These are phyloP conservation scores for Neoascochyta sp. DNA, from an alignment of 2,329 filamentous ascomycete species.

Conservation along the genomic window DNA sequence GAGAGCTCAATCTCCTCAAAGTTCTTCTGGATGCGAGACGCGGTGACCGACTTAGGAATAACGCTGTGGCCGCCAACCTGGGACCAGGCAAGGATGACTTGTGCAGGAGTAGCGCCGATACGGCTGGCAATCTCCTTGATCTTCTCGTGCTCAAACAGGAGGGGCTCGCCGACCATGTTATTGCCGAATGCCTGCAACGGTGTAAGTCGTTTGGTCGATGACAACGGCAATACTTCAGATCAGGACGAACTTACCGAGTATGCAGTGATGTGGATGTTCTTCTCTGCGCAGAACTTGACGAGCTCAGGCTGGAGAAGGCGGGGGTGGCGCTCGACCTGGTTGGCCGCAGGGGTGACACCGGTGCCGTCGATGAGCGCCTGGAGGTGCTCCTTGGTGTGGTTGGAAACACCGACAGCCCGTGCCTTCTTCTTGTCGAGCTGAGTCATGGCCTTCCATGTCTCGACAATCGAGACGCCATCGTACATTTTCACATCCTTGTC, in stretches of 20 bases:
- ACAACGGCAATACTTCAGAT: too few species aligned
- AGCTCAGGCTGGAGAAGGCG: slow-evolving; percentile 27
- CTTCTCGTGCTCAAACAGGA: slow-evolving; percentile 50
- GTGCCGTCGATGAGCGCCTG: slow-evolving; percentile 52
- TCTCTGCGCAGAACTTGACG: slow-evolving; percentile 28
- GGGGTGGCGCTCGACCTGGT: slow-evolving; percentile 33
- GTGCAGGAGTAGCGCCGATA: slow-evolving; percentile 64
- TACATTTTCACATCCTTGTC: slow-evolving; percentile 21
- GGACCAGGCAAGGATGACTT: slow-evolving; percentile 81
- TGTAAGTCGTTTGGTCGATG: slow-evolving; percentile 64
- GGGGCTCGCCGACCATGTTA: slow-evolving; percentile 52
- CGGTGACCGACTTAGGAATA: slow-evolving; percentile 33
- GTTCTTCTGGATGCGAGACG: slow-evolving; percentile 29
- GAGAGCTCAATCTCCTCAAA: slow-evolving; percentile 32
- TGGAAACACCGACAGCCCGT: slow-evolving; percentile 29
- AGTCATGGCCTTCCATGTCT: slow-evolving; percentile 41
- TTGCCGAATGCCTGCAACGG: slow-evolving; percentile 57
- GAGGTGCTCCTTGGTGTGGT: slow-evolving; percentile 38
- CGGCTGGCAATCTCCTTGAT: slow-evolving; percentile 64
- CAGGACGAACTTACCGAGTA: slow-evolving; percentile 29
- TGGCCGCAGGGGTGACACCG: slow-evolving; percentile 25
- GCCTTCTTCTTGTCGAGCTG: slow-evolving; percentile 34
- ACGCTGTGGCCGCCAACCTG: slow-evolving; percentile 56
- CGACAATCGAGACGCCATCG: slow-evolving; percentile 56
- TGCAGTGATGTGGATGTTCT: slow-evolving; percentile 30